A percentile compares a stretch with the other conserved stretches of the same genome.
Conservation (phyloP, 2,329 filamentous ascomycete species). For the Corinectria fuckeliana region DNA sequence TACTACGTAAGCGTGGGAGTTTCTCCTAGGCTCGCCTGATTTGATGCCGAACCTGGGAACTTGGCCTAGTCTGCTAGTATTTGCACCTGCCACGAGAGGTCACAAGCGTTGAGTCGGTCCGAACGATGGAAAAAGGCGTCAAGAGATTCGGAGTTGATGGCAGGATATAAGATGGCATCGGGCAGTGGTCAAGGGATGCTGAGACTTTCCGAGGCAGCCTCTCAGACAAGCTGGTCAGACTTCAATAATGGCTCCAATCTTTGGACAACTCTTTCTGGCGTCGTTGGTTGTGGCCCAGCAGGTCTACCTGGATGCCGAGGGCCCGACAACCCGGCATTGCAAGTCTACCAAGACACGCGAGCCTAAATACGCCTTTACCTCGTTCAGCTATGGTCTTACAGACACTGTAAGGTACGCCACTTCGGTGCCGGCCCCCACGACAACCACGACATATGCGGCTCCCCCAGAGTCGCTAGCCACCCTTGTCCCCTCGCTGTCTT, state of each 20-base stretch:
- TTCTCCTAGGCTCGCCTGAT: neutral
- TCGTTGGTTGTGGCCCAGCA: slow-evolving; percentile 36
- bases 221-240: neutral
- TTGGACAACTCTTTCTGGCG: slow-evolving; percentile 28
- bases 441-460: slow-evolving; percentile 40
- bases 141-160: neutral
- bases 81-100: neutral
- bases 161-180: neutral
- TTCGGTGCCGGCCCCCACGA: slow-evolving; percentile 39
- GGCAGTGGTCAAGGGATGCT: neutral
- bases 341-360: slow-evolving; percentile 25
- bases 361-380: slow-evolving; percentile 38
- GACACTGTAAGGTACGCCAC: slow-evolving; percentile 44
- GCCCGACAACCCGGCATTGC: slow-evolving; percentile 40
- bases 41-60: neutral
- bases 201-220: neutral
- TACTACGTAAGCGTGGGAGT: neutral
- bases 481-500: slow-evolving; percentile 38
- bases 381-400: slow-evolving; percentile 42
- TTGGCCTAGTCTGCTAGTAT: neutral
- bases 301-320: slow-evolving; percentile 34
- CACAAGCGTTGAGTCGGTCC: slow-evolving; percentile 2
- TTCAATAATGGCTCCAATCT: slow-evolving; percentile 24
- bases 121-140: no score
- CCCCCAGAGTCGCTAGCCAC: slow-evolving; percentile 36